A percentile compares a stretch with the other conserved stretches of the same genome.
These are phyloP conservation scores for Auricularia auricula-judae DNA, from an alignment of 768 basidiomycete species.

Conservation along the genomic window DNA sequence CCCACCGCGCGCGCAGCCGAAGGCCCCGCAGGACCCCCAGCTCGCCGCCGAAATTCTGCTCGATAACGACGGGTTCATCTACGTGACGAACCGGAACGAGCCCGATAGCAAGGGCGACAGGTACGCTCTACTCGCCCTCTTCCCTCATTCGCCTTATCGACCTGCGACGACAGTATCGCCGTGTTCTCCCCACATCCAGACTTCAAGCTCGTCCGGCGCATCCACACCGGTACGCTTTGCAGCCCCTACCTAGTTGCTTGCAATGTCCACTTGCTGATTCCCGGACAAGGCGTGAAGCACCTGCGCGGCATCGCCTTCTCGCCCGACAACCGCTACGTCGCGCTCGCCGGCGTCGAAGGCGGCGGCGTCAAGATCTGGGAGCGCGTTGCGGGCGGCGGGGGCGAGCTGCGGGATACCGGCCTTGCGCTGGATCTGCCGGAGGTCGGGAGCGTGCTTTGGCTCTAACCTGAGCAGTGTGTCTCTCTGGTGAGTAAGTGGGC, in stretches of 20 bases:
- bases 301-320: constrained; percentile 53
- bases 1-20: constrained; percentile 21
- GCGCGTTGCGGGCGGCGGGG: constrained; percentile 42
- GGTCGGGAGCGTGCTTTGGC: background rate
- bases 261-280: too few species aligned
- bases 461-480: background rate
- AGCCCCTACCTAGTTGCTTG: too few species aligned
- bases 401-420: background rate
- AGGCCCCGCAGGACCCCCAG: background rate
- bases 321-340: constrained; percentile 35
- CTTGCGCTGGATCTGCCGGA: background rate
- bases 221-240: constrained; percentile 39
- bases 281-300: constrained; percentile 33
- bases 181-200: constrained; percentile 33
- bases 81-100: constrained; percentile 67
- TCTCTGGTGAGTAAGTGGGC: too few species aligned
- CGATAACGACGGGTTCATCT: constrained; percentile 48
- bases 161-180: constrained; percentile 30
- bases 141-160: too few species aligned
- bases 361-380: constrained; percentile 66
- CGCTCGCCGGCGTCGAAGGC: constrained; percentile 52
- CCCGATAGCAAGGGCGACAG: constrained; percentile 56
- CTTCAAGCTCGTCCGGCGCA: constrained; percentile 41
- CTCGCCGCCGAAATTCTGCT: constrained; percentile 57
- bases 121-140: too few species aligned